Evolutionary conservation across 805 yeast genomes (phyloP), one percentile per base, ranked within the genome.

Genomic region (Scheffersomyces spartinae): DNA sequence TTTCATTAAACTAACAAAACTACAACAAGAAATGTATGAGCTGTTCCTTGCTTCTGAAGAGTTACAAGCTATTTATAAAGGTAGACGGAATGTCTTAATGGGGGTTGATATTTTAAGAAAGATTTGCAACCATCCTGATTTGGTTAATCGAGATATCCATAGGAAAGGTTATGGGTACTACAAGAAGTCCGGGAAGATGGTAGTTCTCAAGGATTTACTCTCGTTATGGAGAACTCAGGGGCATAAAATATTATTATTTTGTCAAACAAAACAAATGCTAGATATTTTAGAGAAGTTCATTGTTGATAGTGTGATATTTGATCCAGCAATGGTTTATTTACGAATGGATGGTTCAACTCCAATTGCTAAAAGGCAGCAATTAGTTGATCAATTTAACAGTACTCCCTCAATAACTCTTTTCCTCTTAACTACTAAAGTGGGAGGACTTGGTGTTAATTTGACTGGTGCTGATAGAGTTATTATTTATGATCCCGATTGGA

Each of bases 401-500:
- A 73, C 75, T 34, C 57, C 64, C 1, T 44, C 52, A 16, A 69
- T 69, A 30, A 55, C 64, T 25, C 69, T 91, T 2, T 91, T 91
- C 46, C 50, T 91, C 13, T 55, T 91, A 19, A 91, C 98, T 0
- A 91, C 98, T 0, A 71, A 88, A 42, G 98, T 91, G 5, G 98
- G 98, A 12, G 98, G 98, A 0, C 56, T 91, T 20, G 98, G 98
- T 12, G 82, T 88, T 2, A 88, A 88, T 47, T 49, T 88, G 23
- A 88, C 95, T 0, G 97, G 97, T 3, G 97, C 98, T 0, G 85
- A 85, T 37, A 57, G 97, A 23, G 95, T 88, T 8, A 83, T 88
- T 13, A 88, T 88, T 9, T 88, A 69, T 46, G 98, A 88, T 43
- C 98, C 98, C 0, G 97, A 91, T 51, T 88, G 98, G 98, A 88